phyloP scores from a whole-genome alignment of 2,329 filamentous ascomycete genomes.

The Colletotrichum falcatum region DNA sequence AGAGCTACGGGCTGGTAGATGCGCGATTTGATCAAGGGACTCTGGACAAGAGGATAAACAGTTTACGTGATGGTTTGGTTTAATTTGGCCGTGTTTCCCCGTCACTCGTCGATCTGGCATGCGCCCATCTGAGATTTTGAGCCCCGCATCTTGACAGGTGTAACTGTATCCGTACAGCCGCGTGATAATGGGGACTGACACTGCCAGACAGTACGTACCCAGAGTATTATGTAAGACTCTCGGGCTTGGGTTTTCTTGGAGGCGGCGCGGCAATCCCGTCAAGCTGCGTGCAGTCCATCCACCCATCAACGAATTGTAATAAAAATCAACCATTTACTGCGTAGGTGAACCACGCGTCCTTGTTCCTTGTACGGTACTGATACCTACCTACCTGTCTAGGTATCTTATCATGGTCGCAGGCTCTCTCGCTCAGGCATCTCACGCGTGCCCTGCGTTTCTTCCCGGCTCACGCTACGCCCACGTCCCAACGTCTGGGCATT shows the following conservation, averaged over 20 bases:
- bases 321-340: no score
- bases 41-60: constrained; percentile 33
- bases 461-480: neutral
- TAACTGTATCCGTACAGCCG: neutral
- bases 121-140: neutral
- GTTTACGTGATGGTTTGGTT: constrained; percentile 31
- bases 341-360: neutral
- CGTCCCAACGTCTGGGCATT: neutral
- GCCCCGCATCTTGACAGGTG: constrained; percentile 1
- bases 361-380: neutral
- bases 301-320: no score
- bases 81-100: constrained; percentile 6
- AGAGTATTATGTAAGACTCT: no score
- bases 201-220: neutral
- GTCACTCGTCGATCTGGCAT: no score
- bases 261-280: no score
- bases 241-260: no score
- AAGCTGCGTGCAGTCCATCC: no score
- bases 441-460: neutral
- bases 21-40: constrained; percentile 33
- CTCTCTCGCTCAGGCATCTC: neutral
- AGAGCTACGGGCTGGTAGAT: neutral
- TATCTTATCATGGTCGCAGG: neutral
- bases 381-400: no score
- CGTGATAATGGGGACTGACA: constrained; percentile 22